Percentiles rank a stretch among this genome's conserved stretches.
These are phyloP conservation scores for Naganishia sp. DNA, from an alignment of 1,284 basidiomycete species.

Conservation along the genomic window DNA sequence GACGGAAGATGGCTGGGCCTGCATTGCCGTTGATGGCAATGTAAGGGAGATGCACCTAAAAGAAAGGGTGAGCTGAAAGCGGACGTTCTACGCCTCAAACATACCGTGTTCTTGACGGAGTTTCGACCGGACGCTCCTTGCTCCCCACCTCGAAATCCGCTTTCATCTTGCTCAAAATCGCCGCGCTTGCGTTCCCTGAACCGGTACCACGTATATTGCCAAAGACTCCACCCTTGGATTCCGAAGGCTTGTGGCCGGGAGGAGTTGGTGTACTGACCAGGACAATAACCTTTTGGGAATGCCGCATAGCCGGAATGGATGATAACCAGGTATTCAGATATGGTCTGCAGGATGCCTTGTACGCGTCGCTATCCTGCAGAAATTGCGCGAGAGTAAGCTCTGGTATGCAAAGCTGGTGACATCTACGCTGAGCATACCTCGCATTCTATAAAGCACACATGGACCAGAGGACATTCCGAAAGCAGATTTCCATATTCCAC, in stretches of 20 bases:
- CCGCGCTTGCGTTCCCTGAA: constrained; percentile 66
- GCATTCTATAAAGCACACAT: constrained; percentile 80
- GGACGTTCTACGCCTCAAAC: constrained; percentile 36
- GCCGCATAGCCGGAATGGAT: constrained; percentile 66
- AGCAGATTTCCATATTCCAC: constrained; percentile 72
- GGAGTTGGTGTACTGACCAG: constrained; percentile 63
- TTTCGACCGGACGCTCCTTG: constrained; percentile 35
- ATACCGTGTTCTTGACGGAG: constrained; percentile 35
- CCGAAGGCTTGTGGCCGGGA: constrained; percentile 44
- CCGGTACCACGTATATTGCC: constrained; percentile 59
- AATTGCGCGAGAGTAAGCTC: not conserved
- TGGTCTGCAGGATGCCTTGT: constrained; percentile 72
- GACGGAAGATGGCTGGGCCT: constrained; percentile 45
- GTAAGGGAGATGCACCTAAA: constrained; percentile 20
- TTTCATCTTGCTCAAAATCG: constrained; percentile 86
- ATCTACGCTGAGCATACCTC: constrained; percentile 63
- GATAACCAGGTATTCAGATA: constrained; percentile 90
- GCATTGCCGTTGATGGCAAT: constrained; percentile 17
- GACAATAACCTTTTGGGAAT: constrained; percentile 69
- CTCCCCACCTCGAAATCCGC: constrained; percentile 79
- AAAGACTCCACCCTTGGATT: constrained; percentile 38
- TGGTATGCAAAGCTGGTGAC: not conserved
- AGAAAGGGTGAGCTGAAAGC: not conserved
- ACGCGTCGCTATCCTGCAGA: constrained; percentile 76
- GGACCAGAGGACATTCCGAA: constrained; percentile 73